phyloP scores from a whole-genome alignment of 768 basidiomycete genomes.

The Serendipita sp. region DNA sequence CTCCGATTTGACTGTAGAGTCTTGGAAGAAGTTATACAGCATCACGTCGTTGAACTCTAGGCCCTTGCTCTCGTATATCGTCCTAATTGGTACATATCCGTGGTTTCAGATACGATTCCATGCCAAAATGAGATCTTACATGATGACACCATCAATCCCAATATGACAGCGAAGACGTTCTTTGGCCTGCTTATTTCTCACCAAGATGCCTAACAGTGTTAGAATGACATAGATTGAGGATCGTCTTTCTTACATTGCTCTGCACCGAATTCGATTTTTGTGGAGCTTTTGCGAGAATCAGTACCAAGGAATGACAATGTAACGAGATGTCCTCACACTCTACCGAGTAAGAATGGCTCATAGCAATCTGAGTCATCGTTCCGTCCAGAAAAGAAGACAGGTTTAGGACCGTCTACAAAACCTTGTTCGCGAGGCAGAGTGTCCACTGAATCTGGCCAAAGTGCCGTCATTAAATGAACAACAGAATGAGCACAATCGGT shows the following conservation, averaged over 20 bases:
- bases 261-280: slow-evolving; percentile 40
- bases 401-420: slow-evolving; percentile 34
- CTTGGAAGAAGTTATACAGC: slow-evolving; percentile 58
- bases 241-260: slow-evolving; percentile 35
- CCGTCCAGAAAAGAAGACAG: slow-evolving; percentile 39
- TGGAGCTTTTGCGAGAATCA: neutral
- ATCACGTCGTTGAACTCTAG: slow-evolving; percentile 55
- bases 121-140: neutral
- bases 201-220: slow-evolving; percentile 42
- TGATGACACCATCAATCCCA: slow-evolving; percentile 31
- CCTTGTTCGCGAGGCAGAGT: slow-evolving; percentile 37
- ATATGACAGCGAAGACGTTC: slow-evolving; percentile 32
- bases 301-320: neutral
- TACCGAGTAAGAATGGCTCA: slow-evolving; percentile 41
- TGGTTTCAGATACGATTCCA: neutral
- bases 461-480: slow-evolving; percentile 38
- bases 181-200: slow-evolving; percentile 40
- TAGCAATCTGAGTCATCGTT: slow-evolving; percentile 20
- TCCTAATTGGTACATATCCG: slow-evolving; percentile 16
- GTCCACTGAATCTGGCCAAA: slow-evolving; percentile 54
- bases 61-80: slow-evolving; percentile 48
- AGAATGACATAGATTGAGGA: neutral
- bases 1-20: slow-evolving; percentile 36
- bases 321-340: slow-evolving; percentile 21
- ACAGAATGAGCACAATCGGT: slow-evolving; percentile 50